Evolutionary conservation across 768 basidiomycete genomes (phyloP).

Genomic region (Tylopilus plumbeoviolaceoides): DNA sequence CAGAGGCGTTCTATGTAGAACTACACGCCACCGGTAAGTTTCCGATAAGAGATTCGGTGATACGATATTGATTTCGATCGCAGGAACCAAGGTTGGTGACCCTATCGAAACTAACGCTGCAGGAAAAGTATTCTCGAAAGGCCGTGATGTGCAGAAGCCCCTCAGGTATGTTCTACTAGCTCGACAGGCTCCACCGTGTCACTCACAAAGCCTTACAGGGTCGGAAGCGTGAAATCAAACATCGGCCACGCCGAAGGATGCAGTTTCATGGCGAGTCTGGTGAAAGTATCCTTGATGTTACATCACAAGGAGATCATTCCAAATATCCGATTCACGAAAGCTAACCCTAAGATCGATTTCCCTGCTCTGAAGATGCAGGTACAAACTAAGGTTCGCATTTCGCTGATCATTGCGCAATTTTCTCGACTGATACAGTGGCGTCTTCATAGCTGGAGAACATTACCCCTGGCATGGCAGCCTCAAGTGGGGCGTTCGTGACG

Average conservation of each 20-base stretch:
- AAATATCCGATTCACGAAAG: slow-evolving; percentile 26
- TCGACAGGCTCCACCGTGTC: background rate
- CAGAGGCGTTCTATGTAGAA: slow-evolving; percentile 47
- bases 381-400: slow-evolving; percentile 19
- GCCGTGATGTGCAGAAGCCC: slow-evolving; percentile 13
- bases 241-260: slow-evolving; percentile 28
- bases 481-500: no score
- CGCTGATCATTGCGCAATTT: background rate
- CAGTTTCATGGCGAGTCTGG: slow-evolving; percentile 33
- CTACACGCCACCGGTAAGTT: slow-evolving; percentile 45
- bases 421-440: background rate
- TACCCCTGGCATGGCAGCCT: slow-evolving; percentile 22
- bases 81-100: slow-evolving; percentile 42
- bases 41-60: background rate
- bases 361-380: slow-evolving; percentile 23
- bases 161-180: slow-evolving; percentile 15
- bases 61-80: background rate
- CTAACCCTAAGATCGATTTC: slow-evolving; percentile 27
- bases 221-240: slow-evolving; percentile 26
- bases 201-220: slow-evolving; percentile 8
- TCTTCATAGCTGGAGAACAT: slow-evolving; percentile 21
- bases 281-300: slow-evolving; percentile 32
- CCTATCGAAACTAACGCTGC: slow-evolving; percentile 50
- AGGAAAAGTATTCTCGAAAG: slow-evolving; percentile 32
- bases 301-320: slow-evolving; percentile 28